phyloP scores from a whole-genome alignment of 2,329 filamentous ascomycete species.

The Pseudopyricularia javanii region DNA sequence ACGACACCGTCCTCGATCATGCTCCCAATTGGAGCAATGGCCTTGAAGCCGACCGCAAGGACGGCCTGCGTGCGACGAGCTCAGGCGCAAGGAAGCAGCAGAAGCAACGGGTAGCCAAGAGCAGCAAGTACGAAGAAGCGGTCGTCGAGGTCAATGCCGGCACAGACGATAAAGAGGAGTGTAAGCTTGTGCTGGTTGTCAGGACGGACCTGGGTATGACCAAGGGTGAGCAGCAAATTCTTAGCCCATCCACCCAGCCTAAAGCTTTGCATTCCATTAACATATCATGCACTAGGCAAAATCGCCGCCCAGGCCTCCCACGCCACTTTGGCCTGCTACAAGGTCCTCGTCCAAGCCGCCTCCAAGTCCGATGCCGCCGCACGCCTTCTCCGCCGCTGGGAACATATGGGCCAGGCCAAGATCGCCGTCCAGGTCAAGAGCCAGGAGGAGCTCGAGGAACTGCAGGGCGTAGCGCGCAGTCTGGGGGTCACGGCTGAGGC shows the following conservation, averaged over 20 bases:
- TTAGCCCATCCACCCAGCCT: not conserved
- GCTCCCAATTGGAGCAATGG: slow-evolving; percentile 57
- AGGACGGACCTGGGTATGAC: slow-evolving; percentile 94
- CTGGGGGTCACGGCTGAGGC: slow-evolving; percentile 80
- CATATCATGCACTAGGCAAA: slow-evolving; percentile 52
- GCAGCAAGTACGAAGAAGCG: slow-evolving; percentile 9
- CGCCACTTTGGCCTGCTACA: slow-evolving; percentile 97
- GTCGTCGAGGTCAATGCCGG: slow-evolving; percentile 10
- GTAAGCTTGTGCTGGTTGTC: slow-evolving; percentile 87
- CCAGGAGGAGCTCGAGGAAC: slow-evolving; percentile 65
- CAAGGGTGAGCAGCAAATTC: slow-evolving; percentile 51
- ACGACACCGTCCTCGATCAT: slow-evolving; percentile 53
- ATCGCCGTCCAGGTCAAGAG: slow-evolving; percentile 82
- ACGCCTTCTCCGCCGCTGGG: slow-evolving; percentile 69
- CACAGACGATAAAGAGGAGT: slow-evolving; percentile 54
- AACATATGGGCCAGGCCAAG: slow-evolving; percentile 78
- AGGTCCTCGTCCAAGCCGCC: slow-evolving; percentile 52
- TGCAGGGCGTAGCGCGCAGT: slow-evolving; percentile 69
- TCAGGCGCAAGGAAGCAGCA: slow-evolving; percentile 14
- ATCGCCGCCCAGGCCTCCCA: slow-evolving; percentile 93
- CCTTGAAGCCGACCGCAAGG: slow-evolving; percentile 42
- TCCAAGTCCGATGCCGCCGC: slow-evolving; percentile 39
- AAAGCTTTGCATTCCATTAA: no score
- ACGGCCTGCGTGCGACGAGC: slow-evolving; percentile 33
- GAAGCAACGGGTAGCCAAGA: slow-evolving; percentile 16